Evolutionary conservation across 2,329 filamentous ascomycete species (phyloP).

Genomic region (Aspergillus bombycis): DNA sequence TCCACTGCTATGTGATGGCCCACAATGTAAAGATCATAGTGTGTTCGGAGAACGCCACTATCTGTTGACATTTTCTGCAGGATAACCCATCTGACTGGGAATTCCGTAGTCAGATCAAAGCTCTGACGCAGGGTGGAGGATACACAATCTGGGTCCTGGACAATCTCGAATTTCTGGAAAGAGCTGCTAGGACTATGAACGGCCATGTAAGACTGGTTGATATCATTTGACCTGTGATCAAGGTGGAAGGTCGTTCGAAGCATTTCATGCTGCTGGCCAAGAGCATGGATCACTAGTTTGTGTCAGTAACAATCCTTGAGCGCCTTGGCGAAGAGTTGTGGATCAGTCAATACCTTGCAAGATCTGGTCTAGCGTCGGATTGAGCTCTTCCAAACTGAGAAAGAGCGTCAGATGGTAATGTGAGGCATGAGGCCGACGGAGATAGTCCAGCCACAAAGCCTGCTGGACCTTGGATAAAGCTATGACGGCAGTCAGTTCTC

Average conservation of each 20-base stretch:
- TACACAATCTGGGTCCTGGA: background rate
- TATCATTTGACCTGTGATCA: background rate
- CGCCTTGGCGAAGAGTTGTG: background rate
- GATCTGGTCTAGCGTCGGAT: background rate
- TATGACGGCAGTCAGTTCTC: background rate
- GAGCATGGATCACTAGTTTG: background rate
- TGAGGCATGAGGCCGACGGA: background rate
- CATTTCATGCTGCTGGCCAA: background rate
- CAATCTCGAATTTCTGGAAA: background rate
- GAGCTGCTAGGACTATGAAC: background rate
- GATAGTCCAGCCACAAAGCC: background rate
- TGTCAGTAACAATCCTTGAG: background rate
- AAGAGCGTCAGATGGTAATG: background rate
- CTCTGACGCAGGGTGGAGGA: background rate
- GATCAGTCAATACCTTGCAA: background rate
- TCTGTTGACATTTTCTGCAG: background rate
- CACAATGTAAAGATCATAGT: background rate
- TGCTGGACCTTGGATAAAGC: background rate
- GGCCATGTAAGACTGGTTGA: background rate
- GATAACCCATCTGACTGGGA: background rate
- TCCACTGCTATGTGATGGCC: background rate
- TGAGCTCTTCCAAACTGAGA: background rate
- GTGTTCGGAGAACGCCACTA: background rate
- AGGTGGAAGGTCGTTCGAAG: background rate
- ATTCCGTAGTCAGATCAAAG: background rate